Conservation (phyloP, 768 basidiomycete species). For the Arthromyces matolae region DNA sequence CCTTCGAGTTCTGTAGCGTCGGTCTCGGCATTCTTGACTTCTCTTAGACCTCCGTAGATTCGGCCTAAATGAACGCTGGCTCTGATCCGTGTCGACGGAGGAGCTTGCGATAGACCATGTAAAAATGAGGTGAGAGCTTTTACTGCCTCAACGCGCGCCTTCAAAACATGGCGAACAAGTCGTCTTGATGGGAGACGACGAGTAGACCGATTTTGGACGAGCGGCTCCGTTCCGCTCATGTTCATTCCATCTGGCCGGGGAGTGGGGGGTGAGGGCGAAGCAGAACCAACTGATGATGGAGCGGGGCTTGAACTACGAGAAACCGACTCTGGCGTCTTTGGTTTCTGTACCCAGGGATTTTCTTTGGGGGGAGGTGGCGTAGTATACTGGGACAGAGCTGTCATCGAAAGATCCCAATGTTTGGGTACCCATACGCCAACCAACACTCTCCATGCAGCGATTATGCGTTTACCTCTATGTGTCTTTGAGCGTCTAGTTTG, state of each 20-base stretch:
- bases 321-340: conserved; percentile 26
- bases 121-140: conserved; percentile 73
- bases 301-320: conserved; percentile 12
- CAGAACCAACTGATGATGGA: conserved; percentile 18
- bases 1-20: conserved; percentile 36
- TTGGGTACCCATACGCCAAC: conserved; percentile 92
- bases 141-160: conserved; percentile 80
- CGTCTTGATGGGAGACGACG: conserved; percentile 71
- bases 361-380: conserved; percentile 61
- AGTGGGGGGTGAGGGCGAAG: conserved; percentile 14
- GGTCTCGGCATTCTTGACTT: conserved; percentile 26
- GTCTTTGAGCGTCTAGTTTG: conserved; percentile 4
- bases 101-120: conserved; percentile 49
- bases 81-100: conserved; percentile 36
- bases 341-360: conserved; percentile 67
- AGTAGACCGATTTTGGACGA: conserved; percentile 31
- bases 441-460: conserved; percentile 95
- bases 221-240: conserved; percentile 37
- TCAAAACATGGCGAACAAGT: conserved; percentile 85
- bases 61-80: conserved; percentile 46
- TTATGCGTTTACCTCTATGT: conserved; percentile 79
- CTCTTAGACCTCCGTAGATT: conserved; percentile 44
- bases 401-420: conserved; percentile 72
- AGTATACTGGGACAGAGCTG: conserved; percentile 72
- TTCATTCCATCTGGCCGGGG: conserved; percentile 9